Percentiles rank a stretch among this genome's conserved stretches.
Conservation (phyloP, 2,329 filamentous ascomycete species). For the Alternaria burnsii region DNA sequence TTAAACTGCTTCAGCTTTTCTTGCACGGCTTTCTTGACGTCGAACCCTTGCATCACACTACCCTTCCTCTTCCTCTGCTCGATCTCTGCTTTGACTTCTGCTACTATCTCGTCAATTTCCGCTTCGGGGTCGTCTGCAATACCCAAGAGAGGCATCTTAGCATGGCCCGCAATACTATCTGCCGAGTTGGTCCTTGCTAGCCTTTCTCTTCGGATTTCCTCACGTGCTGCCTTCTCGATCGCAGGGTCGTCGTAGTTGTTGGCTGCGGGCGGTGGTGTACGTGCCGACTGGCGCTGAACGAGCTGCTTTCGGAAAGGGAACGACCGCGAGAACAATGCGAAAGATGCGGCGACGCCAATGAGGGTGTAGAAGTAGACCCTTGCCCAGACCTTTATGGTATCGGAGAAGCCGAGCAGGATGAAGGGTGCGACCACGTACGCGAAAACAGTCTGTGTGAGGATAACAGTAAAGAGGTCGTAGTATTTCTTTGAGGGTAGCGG, state of each 20-base stretch:
- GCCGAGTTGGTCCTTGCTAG: constrained; percentile 63
- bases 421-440: constrained; percentile 87
- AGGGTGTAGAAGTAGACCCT: constrained; percentile 90
- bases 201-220: constrained; percentile 44
- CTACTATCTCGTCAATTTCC: constrained; percentile 80
- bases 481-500: constrained; percentile 73
- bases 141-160: constrained; percentile 73
- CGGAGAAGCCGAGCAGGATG: constrained; percentile 76
- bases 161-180: constrained; percentile 57
- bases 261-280: constrained; percentile 29
- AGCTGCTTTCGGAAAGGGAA: constrained; percentile 66
- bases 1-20: constrained; percentile 48
- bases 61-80: constrained; percentile 64
- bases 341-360: constrained; percentile 69
- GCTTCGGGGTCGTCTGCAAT: constrained; percentile 77
- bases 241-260: constrained; percentile 32
- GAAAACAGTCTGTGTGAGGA: constrained; percentile 83
- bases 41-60: constrained; percentile 46
- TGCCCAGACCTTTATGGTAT: constrained; percentile 79
- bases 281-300: constrained; percentile 43
- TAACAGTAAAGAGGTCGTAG: constrained; percentile 81
- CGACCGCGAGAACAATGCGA: constrained; percentile 82
- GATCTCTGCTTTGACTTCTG: constrained; percentile 77
- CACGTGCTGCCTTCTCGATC: constrained; percentile 45
- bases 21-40: constrained; percentile 48